phyloP scores from a whole-genome alignment of 2,329 filamentous ascomycete genomes.

The Beauveria pseudobassiana region DNA sequence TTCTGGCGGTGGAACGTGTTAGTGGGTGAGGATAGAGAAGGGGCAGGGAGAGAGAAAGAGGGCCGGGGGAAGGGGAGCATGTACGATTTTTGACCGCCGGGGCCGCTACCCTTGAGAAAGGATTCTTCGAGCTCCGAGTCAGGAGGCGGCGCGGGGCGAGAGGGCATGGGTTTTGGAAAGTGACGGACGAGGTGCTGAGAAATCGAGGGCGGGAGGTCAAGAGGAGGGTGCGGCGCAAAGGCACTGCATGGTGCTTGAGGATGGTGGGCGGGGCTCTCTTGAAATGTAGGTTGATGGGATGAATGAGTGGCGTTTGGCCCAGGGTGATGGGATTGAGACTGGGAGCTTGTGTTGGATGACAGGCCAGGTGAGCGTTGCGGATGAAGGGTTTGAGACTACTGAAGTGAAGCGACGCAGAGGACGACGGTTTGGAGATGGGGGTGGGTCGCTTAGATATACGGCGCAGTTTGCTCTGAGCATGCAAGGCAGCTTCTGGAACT shows the following conservation, averaged over 20 bases:
- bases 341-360: background rate
- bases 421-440: background rate
- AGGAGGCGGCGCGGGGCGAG: slow-evolving; percentile 62
- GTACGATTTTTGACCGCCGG: slow-evolving; percentile 88
- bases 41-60: background rate
- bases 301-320: background rate
- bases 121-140: slow-evolving; percentile 75
- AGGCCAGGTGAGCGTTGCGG: background rate
- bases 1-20: slow-evolving; percentile 46
- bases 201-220: slow-evolving; percentile 17
- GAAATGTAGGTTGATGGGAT: background rate
- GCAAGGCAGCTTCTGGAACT: background rate
- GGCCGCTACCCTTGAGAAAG: slow-evolving; percentile 86
- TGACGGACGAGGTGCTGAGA: slow-evolving; percentile 22
- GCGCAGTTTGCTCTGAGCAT: too few species aligned
- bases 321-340: background rate
- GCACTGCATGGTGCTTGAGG: background rate
- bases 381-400: background rate
- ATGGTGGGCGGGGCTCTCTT: too few species aligned
- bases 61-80: slow-evolving; percentile 14
- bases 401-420: too few species aligned
- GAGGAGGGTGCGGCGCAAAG: background rate
- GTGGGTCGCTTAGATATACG: background rate
- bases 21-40: background rate
- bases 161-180: slow-evolving; percentile 58